Percentiles rank a stretch among this genome's conserved stretches.
These are phyloP conservation scores for Cocos nucifera DNA, from an alignment of 176 grass and related monocot genomes.

Conservation along the genomic window DNA sequence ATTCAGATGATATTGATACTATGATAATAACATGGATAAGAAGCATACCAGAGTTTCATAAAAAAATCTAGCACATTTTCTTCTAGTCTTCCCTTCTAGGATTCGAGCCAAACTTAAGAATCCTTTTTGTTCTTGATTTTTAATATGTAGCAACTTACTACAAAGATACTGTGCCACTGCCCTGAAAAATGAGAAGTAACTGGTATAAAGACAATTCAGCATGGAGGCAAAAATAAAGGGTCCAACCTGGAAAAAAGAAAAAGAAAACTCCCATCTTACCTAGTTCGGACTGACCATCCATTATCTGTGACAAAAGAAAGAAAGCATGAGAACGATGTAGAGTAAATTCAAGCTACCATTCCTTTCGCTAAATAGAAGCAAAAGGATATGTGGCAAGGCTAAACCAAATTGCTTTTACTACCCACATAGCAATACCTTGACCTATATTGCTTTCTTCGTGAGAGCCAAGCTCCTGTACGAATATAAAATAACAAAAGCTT, in stretches of 20 bases:
- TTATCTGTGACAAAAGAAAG: slow-evolving; percentile 41
- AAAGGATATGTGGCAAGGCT: neutral
- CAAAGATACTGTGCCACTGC: slow-evolving; percentile 40
- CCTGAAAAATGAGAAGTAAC: slow-evolving; percentile 35
- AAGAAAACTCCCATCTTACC: slow-evolving; percentile 26
- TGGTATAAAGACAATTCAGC: slow-evolving; percentile 6
- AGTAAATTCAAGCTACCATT: neutral
- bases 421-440: slow-evolving; percentile 32
- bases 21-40: neutral
- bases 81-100: slow-evolving; percentile 49
- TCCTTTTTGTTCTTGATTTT: slow-evolving; percentile 21
- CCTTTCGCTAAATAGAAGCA: neutral
- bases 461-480: slow-evolving; percentile 37
- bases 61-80: slow-evolving; percentile 69
- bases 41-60: slow-evolving; percentile 76
- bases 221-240: neutral
- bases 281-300: slow-evolving; percentile 45
- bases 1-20: too few species aligned
- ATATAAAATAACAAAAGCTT: slow-evolving; percentile 11
- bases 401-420: slow-evolving; percentile 1
- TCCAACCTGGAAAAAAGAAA: slow-evolving; percentile 2
- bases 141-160: slow-evolving; percentile 28
- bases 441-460: slow-evolving; percentile 22
- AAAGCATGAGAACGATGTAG: slow-evolving; percentile 12
- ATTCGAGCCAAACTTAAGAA: slow-evolving; percentile 38